Base-by-base conservation (phyloP, 1,284 basidiomycete genomes). In the Rhodotorula sp. region DNA sequence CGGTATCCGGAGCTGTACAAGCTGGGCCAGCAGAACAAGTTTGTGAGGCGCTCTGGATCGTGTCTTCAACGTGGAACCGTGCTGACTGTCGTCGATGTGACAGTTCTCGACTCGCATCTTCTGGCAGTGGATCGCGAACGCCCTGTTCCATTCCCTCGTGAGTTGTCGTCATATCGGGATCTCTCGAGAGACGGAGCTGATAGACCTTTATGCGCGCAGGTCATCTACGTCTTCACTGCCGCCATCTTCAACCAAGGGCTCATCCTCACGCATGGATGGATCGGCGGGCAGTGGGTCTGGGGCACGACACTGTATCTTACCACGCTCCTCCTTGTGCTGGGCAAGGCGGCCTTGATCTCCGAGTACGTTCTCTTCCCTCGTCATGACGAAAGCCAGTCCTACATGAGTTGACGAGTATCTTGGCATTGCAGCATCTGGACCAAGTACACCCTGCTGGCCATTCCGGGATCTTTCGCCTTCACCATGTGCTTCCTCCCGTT, bases 1-100 rank as follows among this genome's bases (percentile, higher is more conserved):
- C 88, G 95, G 54, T 99, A 99, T 81, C 97, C 97, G 0, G 95
- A 99, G 80, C 84, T 99, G 56, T 99, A 99, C 81, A 89, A 88
- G 74, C 87, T 95, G 10, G 94, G 95, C 3, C 94, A 97, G 81
- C 86, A 86, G 79, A 97, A 97, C 77, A 88, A 87, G 66, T 97
- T 97, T 83, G 79, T 79, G 64, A 62, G 77, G 69, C 16, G 50
- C 34, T 28, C 12, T 31, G n/a, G 28, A 7, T 14, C 5, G 31
- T 18, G 38, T 34, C 45, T 16, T 2, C 2, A 28, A 15, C 21
- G 7, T 23, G 23, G 23, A 2, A 10, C 2, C 10, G 6, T 34
- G n/a, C 64, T 60, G 48, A 56, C 23, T 16, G 38, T 15, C 26
- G 12, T 2, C 12, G 16, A 10, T 52, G 8, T 15, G 18, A 16